Conservation (phyloP, 2,329 filamentous ascomycete genomes). For the Nemania bipapillata region DNA sequence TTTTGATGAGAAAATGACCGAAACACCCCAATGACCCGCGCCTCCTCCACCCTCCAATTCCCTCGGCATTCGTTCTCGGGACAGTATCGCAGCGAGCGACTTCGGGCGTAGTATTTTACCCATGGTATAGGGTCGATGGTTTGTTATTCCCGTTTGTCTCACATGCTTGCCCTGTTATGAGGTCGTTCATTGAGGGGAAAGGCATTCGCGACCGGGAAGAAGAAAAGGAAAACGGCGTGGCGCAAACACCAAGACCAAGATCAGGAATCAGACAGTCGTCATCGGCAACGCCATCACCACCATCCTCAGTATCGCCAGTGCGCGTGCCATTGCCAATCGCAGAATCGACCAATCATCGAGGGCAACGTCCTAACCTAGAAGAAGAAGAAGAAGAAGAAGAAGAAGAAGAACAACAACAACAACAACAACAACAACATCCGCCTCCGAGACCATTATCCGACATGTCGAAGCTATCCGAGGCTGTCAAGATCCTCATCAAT, state of each 20-base stretch:
- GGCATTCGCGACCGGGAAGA: not conserved
- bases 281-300: not conserved
- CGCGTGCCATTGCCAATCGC: not conserved
- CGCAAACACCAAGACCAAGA: not conserved
- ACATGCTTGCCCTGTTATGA: not conserved
- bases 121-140: conserved; percentile 25
- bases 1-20: conserved; percentile 27
- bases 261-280: not conserved
- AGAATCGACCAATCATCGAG: not conserved
- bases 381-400: too few species aligned
- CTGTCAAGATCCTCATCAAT: conserved; percentile 79
- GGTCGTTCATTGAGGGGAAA: not conserved
- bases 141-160: conserved; percentile 18
- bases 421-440: not conserved
- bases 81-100: conserved; percentile 20
- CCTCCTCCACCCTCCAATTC: not conserved
- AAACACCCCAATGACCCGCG: not conserved
- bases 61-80: conserved; percentile 28
- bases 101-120: conserved; percentile 30
- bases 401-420: not conserved
- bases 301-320: not conserved
- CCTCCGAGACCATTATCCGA: not conserved
- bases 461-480: conserved; percentile 78
- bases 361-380: too few species aligned
- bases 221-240: not conserved